Base-by-base conservation (phyloP, 176 grass and related monocot species). In the Phoenix roebelenii region DNA sequence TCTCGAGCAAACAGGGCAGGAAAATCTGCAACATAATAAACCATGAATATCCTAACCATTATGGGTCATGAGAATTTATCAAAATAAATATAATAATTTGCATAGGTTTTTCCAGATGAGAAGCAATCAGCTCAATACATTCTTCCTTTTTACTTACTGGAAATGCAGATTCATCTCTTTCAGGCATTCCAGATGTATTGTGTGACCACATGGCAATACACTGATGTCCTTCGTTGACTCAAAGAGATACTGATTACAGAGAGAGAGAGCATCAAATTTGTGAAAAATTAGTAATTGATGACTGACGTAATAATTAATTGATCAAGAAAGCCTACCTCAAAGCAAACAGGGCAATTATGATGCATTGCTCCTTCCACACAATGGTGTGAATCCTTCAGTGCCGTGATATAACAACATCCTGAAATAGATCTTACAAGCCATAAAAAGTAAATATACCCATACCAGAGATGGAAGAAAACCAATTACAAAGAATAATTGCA, bases 291-390 rank as follows among this genome's bases (percentile, higher is more conserved):
- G 3, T 3, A 4, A 18, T 23, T 54, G 32, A 64, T 63, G 49
- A 49, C 50, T 18, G 18, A 78, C 6, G 15, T 17, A 55, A 16
- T 18, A 75, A 0, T 9, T 52, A 67, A 28, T 0, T 25, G 12
- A 51, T 39, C 35, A 3, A 50, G 59, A 4, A 58, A 50, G 53
- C 5, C 66, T n/a, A 90, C 86, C 86, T 90, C 90, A 30, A 82
- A 95, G 68, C 90, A 90, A 35, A 95, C 74, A 66, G 90, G 90
- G 57, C 90, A 95, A 50, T 95, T 84, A 44, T 87, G 83, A 64
- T 95, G 83, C 86, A 89, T 95, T 84, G 90, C 90, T 74, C 84
- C 71, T 74, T 95, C 80, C 1, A 89, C 25, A 30, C 90, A 89
- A 22, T 15, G 75, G 63, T 89, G 90, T 30, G 86, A 87, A 49